Evolutionary conservation across 345 rosid species (phyloP), one percentile per base, ranked within the genome.

Genomic region (Brassica carinata): DNA sequence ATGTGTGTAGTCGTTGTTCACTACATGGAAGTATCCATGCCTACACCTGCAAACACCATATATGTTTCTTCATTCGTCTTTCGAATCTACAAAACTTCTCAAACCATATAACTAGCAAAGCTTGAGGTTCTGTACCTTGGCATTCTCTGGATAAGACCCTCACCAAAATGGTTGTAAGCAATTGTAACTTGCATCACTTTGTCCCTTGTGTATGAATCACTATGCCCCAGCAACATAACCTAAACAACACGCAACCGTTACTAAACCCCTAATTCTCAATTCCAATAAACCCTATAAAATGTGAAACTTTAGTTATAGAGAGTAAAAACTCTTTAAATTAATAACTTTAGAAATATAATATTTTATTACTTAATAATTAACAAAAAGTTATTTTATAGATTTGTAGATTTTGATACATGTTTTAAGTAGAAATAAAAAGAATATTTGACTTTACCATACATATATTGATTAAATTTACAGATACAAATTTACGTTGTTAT

Each of bases 1-100:
- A 70, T 96, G 98, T 3, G 99, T 94, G 79, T 96, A 96, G 80
- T 96, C 99, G 30, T 96, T 96, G 94, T 96, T 96, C 29, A 96
- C 97, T 59, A 96, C 97, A 77, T 96, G 98, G 90, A 96, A 94
- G 83, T 93, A 96, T n/a, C 99, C 99, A 69, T 92, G 97, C 77
- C 99, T 81, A 85, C 99, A 96, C 85, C 99, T 96, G 87, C 79
- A 84, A 83, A 5, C 0, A 72, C 27, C 59, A 53, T 29, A 33
- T 13, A n/a, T n/a, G n/a, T 26, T 74, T 17, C 5, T n/a, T 14
- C 5, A 19, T 0, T 48, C 11, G 8, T 30, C 36, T 38, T 5
- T 7, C 19, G 2, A 34, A 11, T 30, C 72, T 45, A 63, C 15
- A 66, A 4, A 48, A 29, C 27, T 71, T 6, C 62, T 36, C 27